phyloP scores from a whole-genome alignment of 2,329 filamentous ascomycete species.

The Botrytis porri region DNA sequence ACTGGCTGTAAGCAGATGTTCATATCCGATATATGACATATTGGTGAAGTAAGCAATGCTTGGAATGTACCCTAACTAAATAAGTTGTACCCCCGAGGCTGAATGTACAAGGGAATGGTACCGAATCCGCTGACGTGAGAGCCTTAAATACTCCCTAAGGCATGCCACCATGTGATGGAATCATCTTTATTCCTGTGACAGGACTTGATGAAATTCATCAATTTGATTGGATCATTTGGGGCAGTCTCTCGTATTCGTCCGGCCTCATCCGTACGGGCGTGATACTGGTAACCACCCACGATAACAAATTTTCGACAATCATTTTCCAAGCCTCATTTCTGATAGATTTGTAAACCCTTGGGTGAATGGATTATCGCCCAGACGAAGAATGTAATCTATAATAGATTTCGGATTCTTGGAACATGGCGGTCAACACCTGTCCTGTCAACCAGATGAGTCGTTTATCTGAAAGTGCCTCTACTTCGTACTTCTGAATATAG shows the following conservation, averaged over 20 bases:
- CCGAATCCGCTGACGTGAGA: conserved; percentile 7
- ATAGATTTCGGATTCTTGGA: neutral
- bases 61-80: neutral
- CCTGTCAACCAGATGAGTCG: neutral
- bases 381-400: neutral
- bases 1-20: neutral
- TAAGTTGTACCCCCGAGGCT: conserved; percentile 3
- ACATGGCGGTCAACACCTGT: neutral
- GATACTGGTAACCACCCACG: neutral
- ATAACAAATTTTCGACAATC: neutral
- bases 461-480: neutral
- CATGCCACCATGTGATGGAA: neutral
- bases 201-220: neutral
- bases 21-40: conserved; percentile 7
- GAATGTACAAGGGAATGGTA: neutral
- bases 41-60: conserved; percentile 3
- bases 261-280: neutral
- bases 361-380: neutral
- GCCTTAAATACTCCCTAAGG: neutral
- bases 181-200: neutral
- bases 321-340: neutral
- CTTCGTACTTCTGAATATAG: neutral
- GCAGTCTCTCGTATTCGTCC: neutral
- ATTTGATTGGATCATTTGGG: neutral
- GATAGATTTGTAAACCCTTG: neutral